Conservation (phyloP, 768 basidiomycete species). For the Leccinum fibrillosum region DNA sequence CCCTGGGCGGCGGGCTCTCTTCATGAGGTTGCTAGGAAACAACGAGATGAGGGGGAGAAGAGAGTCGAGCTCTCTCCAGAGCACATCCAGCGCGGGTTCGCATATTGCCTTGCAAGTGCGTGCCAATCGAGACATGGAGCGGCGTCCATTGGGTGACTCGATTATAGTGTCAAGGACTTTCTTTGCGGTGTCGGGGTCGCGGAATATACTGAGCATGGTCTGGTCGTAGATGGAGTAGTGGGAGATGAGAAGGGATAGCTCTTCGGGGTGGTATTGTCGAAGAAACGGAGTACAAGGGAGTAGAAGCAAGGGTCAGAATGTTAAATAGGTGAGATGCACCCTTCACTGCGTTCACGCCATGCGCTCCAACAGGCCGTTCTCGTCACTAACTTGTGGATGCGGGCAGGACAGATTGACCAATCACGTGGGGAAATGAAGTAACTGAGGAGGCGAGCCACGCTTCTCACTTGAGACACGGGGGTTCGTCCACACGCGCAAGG, state of each 20-base stretch:
- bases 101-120: conserved; percentile 73
- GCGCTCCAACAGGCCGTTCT: conserved; percentile 30
- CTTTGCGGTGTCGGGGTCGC: conserved; percentile 57
- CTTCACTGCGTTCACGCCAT: conserved; percentile 42
- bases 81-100: conserved; percentile 65
- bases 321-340: conserved; percentile 38
- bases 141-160: conserved; percentile 61
- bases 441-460: conserved; percentile 26
- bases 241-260: conserved; percentile 32
- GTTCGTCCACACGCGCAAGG: conserved; percentile 25
- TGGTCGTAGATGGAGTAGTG: conserved; percentile 48
- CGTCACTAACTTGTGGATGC: conserved; percentile 30
- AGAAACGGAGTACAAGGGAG: conserved; percentile 38
- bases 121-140: conserved; percentile 65
- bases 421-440: conserved; percentile 20
- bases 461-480: conserved; percentile 20
- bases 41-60: conserved; percentile 67
- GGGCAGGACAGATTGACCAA: conserved; percentile 28
- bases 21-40: conserved; percentile 66
- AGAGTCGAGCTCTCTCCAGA: conserved; percentile 80
- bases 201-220: conserved; percentile 56
- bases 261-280: conserved; percentile 30
- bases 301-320: conserved; percentile 32
- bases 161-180: conserved; percentile 50
- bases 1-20: conserved; percentile 68